Evolutionary conservation across 768 basidiomycete genomes (phyloP).

Genomic region (Dendrothele bispora): DNA sequence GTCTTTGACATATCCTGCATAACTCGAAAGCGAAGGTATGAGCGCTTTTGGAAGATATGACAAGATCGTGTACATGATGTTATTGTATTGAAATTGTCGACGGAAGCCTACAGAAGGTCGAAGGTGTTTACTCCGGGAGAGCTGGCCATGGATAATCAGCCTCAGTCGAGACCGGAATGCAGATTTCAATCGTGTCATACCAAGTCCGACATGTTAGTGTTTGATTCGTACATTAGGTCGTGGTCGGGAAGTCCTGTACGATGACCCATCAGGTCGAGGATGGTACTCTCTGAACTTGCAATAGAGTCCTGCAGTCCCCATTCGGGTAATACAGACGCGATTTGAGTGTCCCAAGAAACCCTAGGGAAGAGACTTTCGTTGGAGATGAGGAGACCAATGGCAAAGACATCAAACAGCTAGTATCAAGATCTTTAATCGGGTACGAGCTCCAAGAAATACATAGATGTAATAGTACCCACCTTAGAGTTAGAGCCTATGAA

Average conservation of each 20-base stretch:
- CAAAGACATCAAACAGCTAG: constrained; percentile 25
- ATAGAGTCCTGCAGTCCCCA: constrained; percentile 24
- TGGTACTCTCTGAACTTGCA: constrained; percentile 12
- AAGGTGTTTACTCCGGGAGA: no score
- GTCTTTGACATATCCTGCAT: constrained; percentile 24
- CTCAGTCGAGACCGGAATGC: no score
- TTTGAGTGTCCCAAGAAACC: constrained; percentile 24
- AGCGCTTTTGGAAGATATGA: constrained; percentile 27
- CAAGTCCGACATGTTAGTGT: no score
- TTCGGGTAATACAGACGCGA: constrained; percentile 22
- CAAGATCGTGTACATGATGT: constrained; percentile 27
- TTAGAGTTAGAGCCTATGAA: constrained; percentile 31
- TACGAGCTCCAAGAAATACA: neutral
- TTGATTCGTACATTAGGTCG: constrained; percentile 16
- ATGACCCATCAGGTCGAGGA: constrained; percentile 21
- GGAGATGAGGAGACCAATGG: constrained; percentile 26
- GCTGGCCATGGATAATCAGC: no score
- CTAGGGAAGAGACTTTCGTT: constrained; percentile 24
- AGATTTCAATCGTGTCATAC: no score
- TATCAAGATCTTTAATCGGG: neutral
- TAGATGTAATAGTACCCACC: constrained; percentile 9
- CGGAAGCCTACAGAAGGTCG: constrained; percentile 30
- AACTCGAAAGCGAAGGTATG: no score
- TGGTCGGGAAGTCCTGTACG: constrained; percentile 19
- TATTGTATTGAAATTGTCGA: constrained; percentile 26